These are phyloP conservation scores for Magnaporthiopsis incrustans DNA, from an alignment of 2,329 filamentous ascomycete species.

Conservation along the genomic window DNA sequence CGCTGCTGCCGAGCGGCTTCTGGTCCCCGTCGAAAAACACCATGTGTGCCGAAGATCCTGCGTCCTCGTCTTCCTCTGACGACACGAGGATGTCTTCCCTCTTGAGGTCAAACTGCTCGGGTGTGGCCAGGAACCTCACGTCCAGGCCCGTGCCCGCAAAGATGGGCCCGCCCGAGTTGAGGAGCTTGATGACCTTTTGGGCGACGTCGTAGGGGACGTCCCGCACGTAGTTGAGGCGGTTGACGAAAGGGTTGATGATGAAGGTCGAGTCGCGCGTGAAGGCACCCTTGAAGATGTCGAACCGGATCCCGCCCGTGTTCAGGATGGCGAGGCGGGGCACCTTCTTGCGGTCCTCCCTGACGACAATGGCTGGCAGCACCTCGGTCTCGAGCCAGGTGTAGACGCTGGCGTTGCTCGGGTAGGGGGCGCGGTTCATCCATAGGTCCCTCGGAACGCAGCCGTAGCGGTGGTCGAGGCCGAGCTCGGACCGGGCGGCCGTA, in stretches of 20 bases:
- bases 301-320: slow-evolving; percentile 88
- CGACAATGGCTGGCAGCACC: slow-evolving; percentile 62
- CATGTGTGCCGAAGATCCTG: neutral
- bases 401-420: slow-evolving; percentile 66
- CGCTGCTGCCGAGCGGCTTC: slow-evolving; percentile 21
- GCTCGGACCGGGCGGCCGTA: slow-evolving; percentile 54
- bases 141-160: slow-evolving; percentile 30
- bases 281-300: slow-evolving; percentile 87
- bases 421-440: slow-evolving; percentile 75
- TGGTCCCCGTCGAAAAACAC: slow-evolving; percentile 16
- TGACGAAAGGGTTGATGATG: slow-evolving; percentile 81
- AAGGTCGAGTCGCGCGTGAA: slow-evolving; percentile 86
- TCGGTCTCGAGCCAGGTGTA: slow-evolving; percentile 72
- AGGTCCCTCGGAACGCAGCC: slow-evolving; percentile 78
- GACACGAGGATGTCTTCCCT: slow-evolving; percentile 11
- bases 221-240: slow-evolving; percentile 65
- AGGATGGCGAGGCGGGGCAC: slow-evolving; percentile 64
- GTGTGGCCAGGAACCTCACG: slow-evolving; percentile 39
- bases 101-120: slow-evolving; percentile 33
- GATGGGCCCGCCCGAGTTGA: slow-evolving; percentile 49
- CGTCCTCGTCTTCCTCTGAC: neutral
- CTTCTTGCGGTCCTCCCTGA: slow-evolving; percentile 47
- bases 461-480: slow-evolving; percentile 64
- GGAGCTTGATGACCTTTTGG: slow-evolving; percentile 52
- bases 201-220: slow-evolving; percentile 76